These are phyloP conservation scores for Paraphoma chrysanthemicola DNA, from an alignment of 2,329 filamentous ascomycete species.

Conservation along the genomic window DNA sequence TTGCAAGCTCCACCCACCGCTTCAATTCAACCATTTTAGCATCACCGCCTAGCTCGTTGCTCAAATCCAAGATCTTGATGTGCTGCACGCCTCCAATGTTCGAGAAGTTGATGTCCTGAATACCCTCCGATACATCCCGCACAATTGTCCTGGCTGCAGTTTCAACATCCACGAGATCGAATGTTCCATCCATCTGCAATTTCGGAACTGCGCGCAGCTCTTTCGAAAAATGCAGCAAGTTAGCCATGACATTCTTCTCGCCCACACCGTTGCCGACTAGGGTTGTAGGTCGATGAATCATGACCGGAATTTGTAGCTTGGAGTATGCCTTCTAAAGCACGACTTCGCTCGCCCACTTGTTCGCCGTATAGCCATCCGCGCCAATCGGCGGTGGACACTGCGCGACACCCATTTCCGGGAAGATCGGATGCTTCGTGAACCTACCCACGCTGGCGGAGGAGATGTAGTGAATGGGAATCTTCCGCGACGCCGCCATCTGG, in stretches of 20 bases:
- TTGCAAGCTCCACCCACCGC: background rate
- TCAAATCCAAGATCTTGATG: background rate
- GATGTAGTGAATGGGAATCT: conserved; percentile 13
- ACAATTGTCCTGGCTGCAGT: background rate
- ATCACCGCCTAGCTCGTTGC: background rate
- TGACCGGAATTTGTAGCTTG: background rate
- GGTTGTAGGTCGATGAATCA: background rate
- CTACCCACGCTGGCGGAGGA: conserved; percentile 7
- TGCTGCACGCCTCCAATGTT: background rate
- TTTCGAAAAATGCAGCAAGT: background rate
- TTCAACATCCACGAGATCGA: background rate
- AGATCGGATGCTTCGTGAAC: background rate
- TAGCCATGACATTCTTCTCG: background rate
- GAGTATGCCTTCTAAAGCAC: conserved; percentile 2
- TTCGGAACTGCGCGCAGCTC: background rate
- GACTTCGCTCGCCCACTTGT: conserved; percentile 7
- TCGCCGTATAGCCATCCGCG: conserved; percentile 5
- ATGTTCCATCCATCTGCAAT: background rate
- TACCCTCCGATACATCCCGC: background rate
- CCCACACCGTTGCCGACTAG: background rate
- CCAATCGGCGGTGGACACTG: background rate
- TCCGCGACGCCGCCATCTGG: background rate
- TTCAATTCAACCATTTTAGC: background rate
- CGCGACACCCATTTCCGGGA: conserved; percentile 2
- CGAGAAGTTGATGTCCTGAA: background rate